Evolutionary conservation across 2,329 filamentous ascomycete species (phyloP), one percentile per base, ranked within the genome.

Genomic region (Cercospora janseana): DNA sequence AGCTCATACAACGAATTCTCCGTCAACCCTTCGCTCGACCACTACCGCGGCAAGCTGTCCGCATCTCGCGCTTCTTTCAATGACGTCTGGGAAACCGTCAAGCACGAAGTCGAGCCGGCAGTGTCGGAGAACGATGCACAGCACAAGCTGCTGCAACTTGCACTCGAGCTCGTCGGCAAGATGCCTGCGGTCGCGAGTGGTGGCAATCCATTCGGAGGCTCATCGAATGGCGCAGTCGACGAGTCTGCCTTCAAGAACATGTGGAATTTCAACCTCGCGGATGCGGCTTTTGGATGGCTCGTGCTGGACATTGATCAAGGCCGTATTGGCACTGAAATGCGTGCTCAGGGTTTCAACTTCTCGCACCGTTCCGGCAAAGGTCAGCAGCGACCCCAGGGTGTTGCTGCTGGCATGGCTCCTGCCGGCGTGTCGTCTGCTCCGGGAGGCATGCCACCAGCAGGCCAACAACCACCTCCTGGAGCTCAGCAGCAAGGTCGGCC

Each of bases 201-300:
- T 48, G 93, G 93, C 16, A 97, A 97, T 69, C 93, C 93, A 4
- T 98, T 98, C 65, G 93, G 93, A 35, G 92, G 88, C 23, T 81
- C 85, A 46, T 83, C 78, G 46, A 85, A 88, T 43, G 93, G 93
- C 24, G 88, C 95, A 65, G 90, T 98, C 13, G 93, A 98, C 57
- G 93, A 98, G 76, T 96, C 91, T 64, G 93, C 93, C 1, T 98
- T 98, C 80, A 98, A 98, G 78, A 98, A 98, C 70, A 97, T 97
- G 93, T 98, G 93, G 93, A 98, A 98, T 72, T 98, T 98, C 75
- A 97, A 97, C 70, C 73, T 98, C 59, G 93, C 93, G 23, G 93
- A 98, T 75, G 93, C 93, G 48, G 92, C 93, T 15, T 98, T 97
- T 69, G 93, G 93, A 54, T 98, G 90, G 78, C 78, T 98, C 44